Evolutionary conservation across 2,329 filamentous ascomycete species (phyloP), one percentile per base, ranked within the genome.

Genomic region (Pezizomycotina sp.): DNA sequence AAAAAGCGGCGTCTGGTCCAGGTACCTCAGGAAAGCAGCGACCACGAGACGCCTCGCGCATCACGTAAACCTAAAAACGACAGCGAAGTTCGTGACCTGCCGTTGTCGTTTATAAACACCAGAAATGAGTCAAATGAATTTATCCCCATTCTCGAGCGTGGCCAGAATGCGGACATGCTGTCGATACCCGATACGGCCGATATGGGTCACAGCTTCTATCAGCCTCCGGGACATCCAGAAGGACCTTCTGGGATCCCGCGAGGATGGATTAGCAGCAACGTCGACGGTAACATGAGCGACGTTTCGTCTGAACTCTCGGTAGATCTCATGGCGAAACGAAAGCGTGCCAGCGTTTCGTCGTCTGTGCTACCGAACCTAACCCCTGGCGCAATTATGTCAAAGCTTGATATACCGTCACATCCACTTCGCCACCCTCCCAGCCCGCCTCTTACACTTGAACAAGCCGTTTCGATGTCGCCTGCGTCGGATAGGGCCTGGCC

Each of bases 301-400:
- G 58, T 76, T 5, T 77, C 71, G 2, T 75, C 71, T 0, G 71
- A 75, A 46, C 48, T 76, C 27, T 75, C 71, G 1, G 55, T 59
- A 1, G 67, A 71, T 41, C 51, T 32, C 43, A 50, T 36, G 42
- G 50, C 24, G 19, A 31, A 19, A 16, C 26, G 27, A 8, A 31
- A 31, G 15, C 36, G 34, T 25, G 35, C 35, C 45, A 18, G 42
- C 43, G 30, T 38, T 50, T 31, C 49, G 5, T 43, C 36, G 13
- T 41, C 34, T 13, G 40, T 42, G 6, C 44, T 42, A 14, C 41
- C 41, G 6, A 36, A 34, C n/a, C 23, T 43, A 12, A 33, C 40
- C 14, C 36, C 40, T 22, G 43, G 39, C 13, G 48, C 42, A 6
- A 47, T 52, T 23, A 49, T 52, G 18, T 43, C 48, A n/a, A 47